These are phyloP conservation scores for Kazachstania viticola DNA, from an alignment of 805 yeast species.

Conservation along the genomic window DNA sequence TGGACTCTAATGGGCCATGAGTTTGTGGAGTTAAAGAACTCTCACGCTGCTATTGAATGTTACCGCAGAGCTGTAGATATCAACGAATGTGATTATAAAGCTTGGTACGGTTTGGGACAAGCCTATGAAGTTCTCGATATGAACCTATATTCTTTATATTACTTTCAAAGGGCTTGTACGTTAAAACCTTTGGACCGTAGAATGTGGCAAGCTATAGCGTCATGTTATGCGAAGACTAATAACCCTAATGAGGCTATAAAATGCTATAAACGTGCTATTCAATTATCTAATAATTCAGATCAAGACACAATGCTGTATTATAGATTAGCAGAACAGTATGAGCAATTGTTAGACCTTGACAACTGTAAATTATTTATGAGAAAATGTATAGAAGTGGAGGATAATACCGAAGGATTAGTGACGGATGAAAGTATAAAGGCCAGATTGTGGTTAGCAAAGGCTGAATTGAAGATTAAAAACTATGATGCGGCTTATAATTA, in stretches of 20 bases:
- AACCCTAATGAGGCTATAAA: constrained; percentile 64
- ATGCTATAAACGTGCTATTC: constrained; percentile 69
- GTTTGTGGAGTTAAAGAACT: constrained; percentile 88
- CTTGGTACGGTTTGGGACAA: constrained; percentile 98
- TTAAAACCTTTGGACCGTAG: constrained; percentile 81
- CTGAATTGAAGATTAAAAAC: constrained; percentile 43
- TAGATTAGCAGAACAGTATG: constrained; percentile 59
- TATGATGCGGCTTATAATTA: constrained; percentile 61
- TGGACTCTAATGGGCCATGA: constrained; percentile 99
- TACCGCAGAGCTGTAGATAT: constrained; percentile 89
- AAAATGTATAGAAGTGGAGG: constrained; percentile 47
- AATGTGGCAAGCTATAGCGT: constrained; percentile 94
- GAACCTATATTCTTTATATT: constrained; percentile 85
- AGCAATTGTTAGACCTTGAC: constrained; percentile 39
- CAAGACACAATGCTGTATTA: constrained; percentile 42
- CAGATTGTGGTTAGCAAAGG: constrained; percentile 73
- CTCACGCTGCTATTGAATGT: constrained; percentile 95
- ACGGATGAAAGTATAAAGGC: constrained; percentile 72
- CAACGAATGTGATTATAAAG: constrained; percentile 79
- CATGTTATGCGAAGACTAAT: constrained; percentile 72
- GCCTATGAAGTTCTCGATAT: constrained; percentile 94
- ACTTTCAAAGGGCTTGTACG: constrained; percentile 83
- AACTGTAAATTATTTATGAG: constrained; percentile 50
- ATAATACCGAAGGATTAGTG: constrained; percentile 44
- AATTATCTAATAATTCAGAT: constrained; percentile 39